Percentiles rank a stretch among this genome's conserved stretches.
Conservation (phyloP, 108 stramenopile species). For the Fragilaria crotonensis region DNA sequence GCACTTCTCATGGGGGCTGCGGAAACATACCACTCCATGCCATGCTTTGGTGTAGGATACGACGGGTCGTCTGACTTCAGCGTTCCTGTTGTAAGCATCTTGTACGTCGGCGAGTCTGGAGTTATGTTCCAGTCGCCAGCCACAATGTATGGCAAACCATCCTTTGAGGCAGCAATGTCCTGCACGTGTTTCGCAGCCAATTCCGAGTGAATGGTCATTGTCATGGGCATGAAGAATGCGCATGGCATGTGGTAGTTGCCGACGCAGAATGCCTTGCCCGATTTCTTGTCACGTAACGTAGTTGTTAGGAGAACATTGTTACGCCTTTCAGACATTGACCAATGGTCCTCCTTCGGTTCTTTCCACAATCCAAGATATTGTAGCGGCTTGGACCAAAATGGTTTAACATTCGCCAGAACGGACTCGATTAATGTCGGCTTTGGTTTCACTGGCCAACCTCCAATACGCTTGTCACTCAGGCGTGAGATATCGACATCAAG, state of each 20-base stretch:
- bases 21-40: slow-evolving; percentile 51
- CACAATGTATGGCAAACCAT: slow-evolving; percentile 47
- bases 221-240: slow-evolving; percentile 74
- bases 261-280: slow-evolving; percentile 49
- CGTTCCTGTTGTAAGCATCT: slow-evolving; percentile 79
- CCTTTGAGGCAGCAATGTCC: slow-evolving; percentile 1
- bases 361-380: slow-evolving; percentile 9
- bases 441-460: slow-evolving; percentile 61
- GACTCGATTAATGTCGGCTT: neutral
- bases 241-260: slow-evolving; percentile 99
- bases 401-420: neutral
- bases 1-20: slow-evolving; percentile 55
- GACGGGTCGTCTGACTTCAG: slow-evolving; percentile 40
- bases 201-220: slow-evolving; percentile 81
- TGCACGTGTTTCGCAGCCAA: slow-evolving; percentile 43
- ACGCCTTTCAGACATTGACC: slow-evolving; percentile 65
- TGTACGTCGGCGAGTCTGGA: slow-evolving; percentile 76
- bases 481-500: slow-evolving; percentile 63
- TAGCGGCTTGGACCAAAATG: slow-evolving; percentile 3
- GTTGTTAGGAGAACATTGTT: slow-evolving; percentile 64
- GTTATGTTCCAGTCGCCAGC: slow-evolving; percentile 91
- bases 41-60: slow-evolving; percentile 51
- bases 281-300: slow-evolving; percentile 38
- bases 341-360: slow-evolving; percentile 43
- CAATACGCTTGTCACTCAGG: slow-evolving; percentile 52